Percentiles rank a stretch among this genome's conserved stretches.
These are phyloP conservation scores for Camelina neglecta DNA, from an alignment of 345 rosid species.

Conservation along the genomic window DNA sequence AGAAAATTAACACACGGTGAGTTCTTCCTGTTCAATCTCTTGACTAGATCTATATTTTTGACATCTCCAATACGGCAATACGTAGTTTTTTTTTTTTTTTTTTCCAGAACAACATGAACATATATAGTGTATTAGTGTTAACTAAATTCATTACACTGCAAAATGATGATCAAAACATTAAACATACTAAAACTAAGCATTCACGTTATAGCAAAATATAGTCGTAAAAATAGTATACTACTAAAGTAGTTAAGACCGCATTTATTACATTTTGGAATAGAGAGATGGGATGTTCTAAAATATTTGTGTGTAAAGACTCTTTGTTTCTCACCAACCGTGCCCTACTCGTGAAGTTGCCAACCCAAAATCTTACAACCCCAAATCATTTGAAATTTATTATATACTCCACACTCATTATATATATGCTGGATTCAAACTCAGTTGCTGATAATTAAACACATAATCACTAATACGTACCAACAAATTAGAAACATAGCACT, in stretches of 20 bases:
- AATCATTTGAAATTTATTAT: constrained; percentile 1
- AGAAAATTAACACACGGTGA: not conserved
- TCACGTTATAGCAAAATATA: not conserved
- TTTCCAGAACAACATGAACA: too few species aligned
- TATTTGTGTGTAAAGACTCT: constrained; percentile 35
- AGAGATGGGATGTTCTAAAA: constrained; percentile 32
- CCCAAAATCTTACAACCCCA: constrained; percentile 27
- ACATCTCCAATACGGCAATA: not conserved
- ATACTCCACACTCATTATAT: not conserved
- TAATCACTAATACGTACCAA: not conserved
- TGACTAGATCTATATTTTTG: not conserved
- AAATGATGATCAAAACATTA: not conserved
- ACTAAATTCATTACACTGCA: not conserved
- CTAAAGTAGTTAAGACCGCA: constrained; percentile 12
- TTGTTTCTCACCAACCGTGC: constrained; percentile 78
- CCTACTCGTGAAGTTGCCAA: constrained; percentile 52
- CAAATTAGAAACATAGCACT: not conserved
- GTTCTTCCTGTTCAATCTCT: constrained; percentile 14
- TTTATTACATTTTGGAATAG: constrained; percentile 6
- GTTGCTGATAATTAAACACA: not conserved
- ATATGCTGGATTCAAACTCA: not conserved
- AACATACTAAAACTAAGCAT: not conserved
- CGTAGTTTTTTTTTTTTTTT: not conserved
- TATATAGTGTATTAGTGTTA: too few species aligned
- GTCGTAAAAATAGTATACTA: not conserved